These are phyloP conservation scores for Saccharum spontaneum DNA, from an alignment of 176 grass and related monocot genomes.

Conservation along the genomic window DNA sequence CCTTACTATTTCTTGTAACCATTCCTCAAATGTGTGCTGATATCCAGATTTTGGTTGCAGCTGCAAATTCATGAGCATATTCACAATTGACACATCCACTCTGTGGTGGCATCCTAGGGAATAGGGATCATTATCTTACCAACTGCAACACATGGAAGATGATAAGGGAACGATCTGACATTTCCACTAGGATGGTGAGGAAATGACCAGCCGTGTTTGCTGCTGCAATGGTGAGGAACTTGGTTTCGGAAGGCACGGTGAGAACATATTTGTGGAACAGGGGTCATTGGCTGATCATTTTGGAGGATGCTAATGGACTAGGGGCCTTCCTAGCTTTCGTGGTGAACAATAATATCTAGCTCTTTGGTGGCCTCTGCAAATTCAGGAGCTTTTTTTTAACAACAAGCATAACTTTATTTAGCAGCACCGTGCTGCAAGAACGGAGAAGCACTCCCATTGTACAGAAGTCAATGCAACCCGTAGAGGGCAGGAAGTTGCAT, in stretches of 20 bases:
- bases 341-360: neutral
- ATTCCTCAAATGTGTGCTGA: neutral
- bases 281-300: neutral
- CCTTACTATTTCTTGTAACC: neutral
- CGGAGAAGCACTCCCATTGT: no score
- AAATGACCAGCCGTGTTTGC: neutral
- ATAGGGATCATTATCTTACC: neutral
- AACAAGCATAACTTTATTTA: no score
- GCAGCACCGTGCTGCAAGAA: no score
- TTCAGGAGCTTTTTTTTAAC: no score
- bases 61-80: neutral
- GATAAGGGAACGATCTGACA: neutral
- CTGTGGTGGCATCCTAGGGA: neutral
- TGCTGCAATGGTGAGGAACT: neutral
- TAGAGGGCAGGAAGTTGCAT: no score
- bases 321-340: neutral
- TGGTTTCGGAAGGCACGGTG: neutral
- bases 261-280: neutral
- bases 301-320: neutral
- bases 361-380: neutral
- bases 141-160: neutral
- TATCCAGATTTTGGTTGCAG: neutral
- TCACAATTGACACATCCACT: neutral
- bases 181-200: neutral
- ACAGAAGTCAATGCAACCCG: no score